Conservation (phyloP, 2,329 filamentous ascomycete species). For the Celoporthe dispersa region DNA sequence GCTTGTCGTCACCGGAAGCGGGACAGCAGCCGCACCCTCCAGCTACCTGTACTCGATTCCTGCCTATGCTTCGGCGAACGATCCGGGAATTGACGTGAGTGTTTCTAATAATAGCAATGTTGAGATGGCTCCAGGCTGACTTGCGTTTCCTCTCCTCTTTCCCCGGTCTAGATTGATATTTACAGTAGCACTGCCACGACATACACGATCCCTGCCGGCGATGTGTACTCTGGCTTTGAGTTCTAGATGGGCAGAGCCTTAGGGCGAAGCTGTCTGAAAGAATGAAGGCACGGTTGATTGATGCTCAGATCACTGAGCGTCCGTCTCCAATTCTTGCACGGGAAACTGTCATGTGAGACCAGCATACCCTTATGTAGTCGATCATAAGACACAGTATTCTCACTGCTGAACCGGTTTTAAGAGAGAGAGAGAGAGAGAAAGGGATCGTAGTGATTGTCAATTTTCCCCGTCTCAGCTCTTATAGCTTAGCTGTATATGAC, state of each 20-base stretch:
- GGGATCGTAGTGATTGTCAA: too few species aligned
- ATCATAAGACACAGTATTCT: too few species aligned
- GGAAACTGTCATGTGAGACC: too few species aligned
- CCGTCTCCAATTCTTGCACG: too few species aligned
- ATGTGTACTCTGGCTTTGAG: slow-evolving; percentile 50
- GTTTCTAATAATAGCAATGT: neutral
- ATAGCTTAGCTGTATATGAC: neutral
- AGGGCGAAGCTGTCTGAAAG: neutral
- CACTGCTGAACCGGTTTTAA: too few species aligned
- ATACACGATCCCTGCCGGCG: slow-evolving; percentile 53
- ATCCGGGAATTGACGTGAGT: slow-evolving; percentile 53
- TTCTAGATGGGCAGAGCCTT: neutral
- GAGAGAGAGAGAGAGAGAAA: too few species aligned
- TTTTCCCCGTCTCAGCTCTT: neutral
- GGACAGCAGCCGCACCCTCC: slow-evolving; percentile 47
- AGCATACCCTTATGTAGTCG: too few species aligned
- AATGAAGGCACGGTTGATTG: neutral
- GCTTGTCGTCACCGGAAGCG: slow-evolving; percentile 53
- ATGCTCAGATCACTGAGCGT: neutral
- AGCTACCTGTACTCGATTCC: slow-evolving; percentile 51
- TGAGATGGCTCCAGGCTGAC: neutral
- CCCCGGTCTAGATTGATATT: slow-evolving; percentile 47
- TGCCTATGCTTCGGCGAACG: slow-evolving; percentile 47
- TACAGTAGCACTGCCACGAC: slow-evolving; percentile 49
- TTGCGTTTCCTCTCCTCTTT: neutral